Percentiles rank a stretch among this genome's conserved stretches.
Evolutionary conservation across 2,329 filamentous ascomycete species (phyloP).

Genomic region (Cladosporium sp.): DNA sequence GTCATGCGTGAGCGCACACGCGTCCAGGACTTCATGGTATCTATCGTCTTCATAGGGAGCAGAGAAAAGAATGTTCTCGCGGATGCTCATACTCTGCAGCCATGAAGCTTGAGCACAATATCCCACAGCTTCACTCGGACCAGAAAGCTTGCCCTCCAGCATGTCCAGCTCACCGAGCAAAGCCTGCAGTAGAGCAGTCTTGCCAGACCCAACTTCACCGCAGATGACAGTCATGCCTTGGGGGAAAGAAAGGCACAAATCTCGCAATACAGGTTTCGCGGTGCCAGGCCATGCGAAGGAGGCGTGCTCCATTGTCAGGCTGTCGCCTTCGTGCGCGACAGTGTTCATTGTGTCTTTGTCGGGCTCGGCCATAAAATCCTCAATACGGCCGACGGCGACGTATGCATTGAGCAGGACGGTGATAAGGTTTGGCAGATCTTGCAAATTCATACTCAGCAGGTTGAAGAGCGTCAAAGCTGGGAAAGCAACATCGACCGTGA

Average conservation of each 20-base stretch:
- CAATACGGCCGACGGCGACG: slow-evolving; percentile 77
- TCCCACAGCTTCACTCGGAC: slow-evolving; percentile 54
- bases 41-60: slow-evolving; percentile 63
- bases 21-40: slow-evolving; percentile 66
- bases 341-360: slow-evolving; percentile 53
- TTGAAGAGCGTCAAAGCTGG: slow-evolving; percentile 78
- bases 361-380: slow-evolving; percentile 81
- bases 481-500: slow-evolving; percentile 80
- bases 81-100: slow-evolving; percentile 66
- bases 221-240: slow-evolving; percentile 56
- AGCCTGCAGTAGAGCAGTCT: slow-evolving; percentile 58
- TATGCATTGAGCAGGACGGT: slow-evolving; percentile 74
- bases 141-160: slow-evolving; percentile 46
- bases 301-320: slow-evolving; percentile 55
- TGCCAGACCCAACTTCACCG: slow-evolving; percentile 62
- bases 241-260: slow-evolving; percentile 53
- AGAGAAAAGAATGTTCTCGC: slow-evolving; percentile 64
- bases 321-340: slow-evolving; percentile 30
- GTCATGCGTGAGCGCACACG: slow-evolving; percentile 59
- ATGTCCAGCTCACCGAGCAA: slow-evolving; percentile 57
- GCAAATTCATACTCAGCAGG: slow-evolving; percentile 68
- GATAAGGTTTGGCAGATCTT: slow-evolving; percentile 70
- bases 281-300: slow-evolving; percentile 78
- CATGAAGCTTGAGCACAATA: slow-evolving; percentile 65
- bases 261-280: slow-evolving; percentile 49